Percentiles rank a stretch among this genome's conserved stretches.
Conservation (phyloP, 208 protist species). For the Trypanosoma boissoni region DNA sequence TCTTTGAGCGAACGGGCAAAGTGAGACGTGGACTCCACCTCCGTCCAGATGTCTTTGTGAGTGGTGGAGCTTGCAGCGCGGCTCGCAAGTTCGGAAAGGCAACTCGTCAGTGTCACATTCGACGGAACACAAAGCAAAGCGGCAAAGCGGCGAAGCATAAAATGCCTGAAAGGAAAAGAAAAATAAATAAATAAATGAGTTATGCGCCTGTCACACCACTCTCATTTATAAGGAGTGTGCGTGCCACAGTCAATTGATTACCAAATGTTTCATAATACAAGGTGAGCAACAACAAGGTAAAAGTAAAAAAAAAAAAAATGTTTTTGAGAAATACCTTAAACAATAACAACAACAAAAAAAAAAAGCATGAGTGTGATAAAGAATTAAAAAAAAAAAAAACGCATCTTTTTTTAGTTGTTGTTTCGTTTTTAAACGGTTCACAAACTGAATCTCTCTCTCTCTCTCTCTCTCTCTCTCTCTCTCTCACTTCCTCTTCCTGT, state of each 20-base stretch:
- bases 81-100: slow-evolving; percentile 32
- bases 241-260: no score
- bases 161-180: neutral
- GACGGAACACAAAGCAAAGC: slow-evolving; percentile 6
- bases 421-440: neutral
- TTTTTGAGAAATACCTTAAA: neutral
- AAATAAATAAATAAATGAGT: neutral
- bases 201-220: neutral
- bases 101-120: slow-evolving; percentile 7
- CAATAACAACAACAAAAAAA: neutral
- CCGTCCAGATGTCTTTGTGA: slow-evolving; percentile 31
- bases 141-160: slow-evolving; percentile 7
- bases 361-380: neutral
- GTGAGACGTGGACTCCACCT: slow-evolving; percentile 29
- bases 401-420: neutral
- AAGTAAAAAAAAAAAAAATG: neutral
- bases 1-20: slow-evolving; percentile 58
- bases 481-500: no score
- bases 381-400: neutral
- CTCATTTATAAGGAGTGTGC: no score
- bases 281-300: neutral
- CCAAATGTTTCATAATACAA: neutral
- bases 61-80: slow-evolving; percentile 20
- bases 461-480: neutral
- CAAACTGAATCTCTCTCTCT: neutral